phyloP scores from a whole-genome alignment of 2,329 filamentous ascomycete species.

The Sclerotinia borealis region DNA sequence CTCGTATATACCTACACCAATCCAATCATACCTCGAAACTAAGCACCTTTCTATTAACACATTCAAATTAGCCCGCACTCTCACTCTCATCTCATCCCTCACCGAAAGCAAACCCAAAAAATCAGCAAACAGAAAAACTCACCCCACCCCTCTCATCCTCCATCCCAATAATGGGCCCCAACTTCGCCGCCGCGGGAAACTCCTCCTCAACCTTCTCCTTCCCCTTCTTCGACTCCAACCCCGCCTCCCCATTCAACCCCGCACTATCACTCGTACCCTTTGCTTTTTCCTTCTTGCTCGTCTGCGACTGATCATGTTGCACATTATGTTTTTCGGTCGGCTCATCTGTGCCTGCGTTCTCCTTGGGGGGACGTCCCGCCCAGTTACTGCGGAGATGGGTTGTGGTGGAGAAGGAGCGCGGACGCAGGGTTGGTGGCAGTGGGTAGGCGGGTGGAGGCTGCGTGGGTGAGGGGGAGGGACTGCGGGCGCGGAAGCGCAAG shows the following conservation, averaged over 20 bases:
- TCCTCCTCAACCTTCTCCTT: background rate
- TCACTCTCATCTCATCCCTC: too few species aligned
- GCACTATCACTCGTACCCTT: background rate
- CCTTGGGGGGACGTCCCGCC: background rate
- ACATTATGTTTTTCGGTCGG: background rate
- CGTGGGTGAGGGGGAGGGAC: background rate
- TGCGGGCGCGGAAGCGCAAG: background rate
- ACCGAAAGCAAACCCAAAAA: background rate
- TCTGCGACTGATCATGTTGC: background rate
- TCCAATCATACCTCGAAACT: too few species aligned
- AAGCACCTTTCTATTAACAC: too few species aligned
- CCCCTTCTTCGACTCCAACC: background rate
- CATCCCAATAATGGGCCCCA: slow-evolving; percentile 3
- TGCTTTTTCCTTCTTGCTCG: background rate
- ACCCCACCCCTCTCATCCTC: slow-evolving; percentile 12
- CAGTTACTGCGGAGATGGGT: background rate
- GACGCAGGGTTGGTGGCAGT: background rate
- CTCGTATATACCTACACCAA: too few species aligned
- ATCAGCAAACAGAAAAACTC: background rate
- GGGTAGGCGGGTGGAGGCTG: background rate
- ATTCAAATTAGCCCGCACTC: too few species aligned
- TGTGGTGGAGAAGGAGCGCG: background rate
- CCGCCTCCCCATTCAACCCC: background rate
- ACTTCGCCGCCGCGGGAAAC: background rate
- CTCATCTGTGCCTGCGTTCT: background rate